Percentiles rank a stretch among this genome's conserved stretches.
Conservation (phyloP, 148 eudicot genomes). For the Oxyria digyna region DNA sequence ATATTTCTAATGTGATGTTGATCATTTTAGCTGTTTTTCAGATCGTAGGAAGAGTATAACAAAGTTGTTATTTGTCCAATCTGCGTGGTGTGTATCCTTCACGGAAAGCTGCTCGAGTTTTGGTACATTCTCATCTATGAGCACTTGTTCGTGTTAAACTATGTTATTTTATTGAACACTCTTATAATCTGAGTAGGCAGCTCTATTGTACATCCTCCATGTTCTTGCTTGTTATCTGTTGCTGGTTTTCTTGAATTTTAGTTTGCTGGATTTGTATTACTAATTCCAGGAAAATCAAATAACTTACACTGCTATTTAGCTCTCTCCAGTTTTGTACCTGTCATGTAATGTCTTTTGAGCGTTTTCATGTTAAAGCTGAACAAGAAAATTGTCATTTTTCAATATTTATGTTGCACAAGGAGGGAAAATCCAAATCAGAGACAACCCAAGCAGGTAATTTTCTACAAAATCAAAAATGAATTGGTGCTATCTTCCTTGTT, state of each 20-base stretch:
- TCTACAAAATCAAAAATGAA: neutral
- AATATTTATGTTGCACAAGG: neutral
- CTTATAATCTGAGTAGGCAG: neutral
- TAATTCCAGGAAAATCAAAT: neutral
- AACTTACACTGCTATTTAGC: neutral
- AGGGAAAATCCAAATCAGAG: neutral
- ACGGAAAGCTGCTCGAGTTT: neutral
- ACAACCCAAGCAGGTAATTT: neutral
- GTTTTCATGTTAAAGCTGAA: neutral
- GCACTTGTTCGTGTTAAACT: neutral
- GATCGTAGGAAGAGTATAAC: neutral
- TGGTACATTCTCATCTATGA: neutral
- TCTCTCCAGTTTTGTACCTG: neutral
- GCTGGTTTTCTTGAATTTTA: neutral
- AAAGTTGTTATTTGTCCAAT: neutral
- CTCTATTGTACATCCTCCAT: neutral
- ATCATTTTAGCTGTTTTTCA: neutral
- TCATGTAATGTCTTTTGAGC: conserved; percentile 1
- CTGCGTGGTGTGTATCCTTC: conserved; percentile 1
- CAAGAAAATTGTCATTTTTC: neutral
- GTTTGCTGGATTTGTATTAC: neutral
- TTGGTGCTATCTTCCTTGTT: neutral
- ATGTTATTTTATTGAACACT: neutral
- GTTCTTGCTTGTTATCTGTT: neutral
- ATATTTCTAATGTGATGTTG: neutral